Base-by-base conservation (phyloP, 163 green algal genomes). In the Scenedesmus sp. region DNA sequence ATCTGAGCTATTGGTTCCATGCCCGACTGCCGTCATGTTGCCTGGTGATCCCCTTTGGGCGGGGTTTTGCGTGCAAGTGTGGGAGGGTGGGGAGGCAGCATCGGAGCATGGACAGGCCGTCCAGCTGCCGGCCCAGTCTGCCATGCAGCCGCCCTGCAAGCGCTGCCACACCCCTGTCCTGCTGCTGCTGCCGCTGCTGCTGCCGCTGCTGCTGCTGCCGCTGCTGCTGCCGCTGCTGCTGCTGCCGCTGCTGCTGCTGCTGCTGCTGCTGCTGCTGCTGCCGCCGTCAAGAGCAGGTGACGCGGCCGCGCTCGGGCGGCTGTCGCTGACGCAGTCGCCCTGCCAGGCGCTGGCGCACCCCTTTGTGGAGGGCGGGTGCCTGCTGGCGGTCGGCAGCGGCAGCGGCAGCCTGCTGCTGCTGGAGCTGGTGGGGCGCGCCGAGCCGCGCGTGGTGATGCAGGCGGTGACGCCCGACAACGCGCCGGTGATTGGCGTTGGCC, bases 301-400 rank as follows among this genome's bases (percentile, higher is more conserved):
- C 53, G 85, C 85, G 12, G 70, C 85, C 3, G 51, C 33, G n/a
- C 26, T 90, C 7, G 46, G 68, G 3, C 85, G 85, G n/a, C 44
- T 84, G 4, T 51, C 70, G 1, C 30, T 90, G 3, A 49, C 35
- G n/a, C 85, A 72, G 42, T 5, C 35, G 18, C 49, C 42, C 26
- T 51, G n/a, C 26, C 83, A 89, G 24, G 91, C 91, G 16, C 91
- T 92, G 91, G 72, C 90, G 33, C 95, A 97, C 92, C 93, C 93
- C 7, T 61, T 83, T 20, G 30, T 94, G 33, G 80, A 93, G 33
- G 91, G 91, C 3, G 89, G 35, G 18, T 89, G 82, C 9, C 81
- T 97, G 83, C 90, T 98, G 33, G 72, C 95, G 53, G 91, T 95
- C 42, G 94, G 90, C 84, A 94, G 85, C n/a, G 79, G 81, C 15